Evolutionary conservation across 495 filamentous ascomycete species (phyloP).

Genomic region (Xylaria bambusicola): DNA sequence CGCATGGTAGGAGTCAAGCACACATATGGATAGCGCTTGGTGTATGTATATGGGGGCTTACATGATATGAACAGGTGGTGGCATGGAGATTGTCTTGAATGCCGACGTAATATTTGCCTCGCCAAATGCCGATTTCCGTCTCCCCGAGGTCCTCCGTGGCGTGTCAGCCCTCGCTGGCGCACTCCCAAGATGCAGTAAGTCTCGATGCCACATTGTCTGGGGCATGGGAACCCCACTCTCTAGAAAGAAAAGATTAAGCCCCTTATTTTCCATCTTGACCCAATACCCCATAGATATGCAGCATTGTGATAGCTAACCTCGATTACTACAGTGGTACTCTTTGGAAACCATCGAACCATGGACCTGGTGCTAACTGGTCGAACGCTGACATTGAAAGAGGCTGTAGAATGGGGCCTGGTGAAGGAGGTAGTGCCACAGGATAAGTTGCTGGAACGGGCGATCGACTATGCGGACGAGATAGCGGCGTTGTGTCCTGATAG

Average conservation of each 20-base stretch:
- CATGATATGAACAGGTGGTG: constrained; percentile 54
- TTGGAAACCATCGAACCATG: constrained; percentile 61
- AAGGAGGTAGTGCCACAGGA: constrained; percentile 54
- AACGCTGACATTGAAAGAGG: constrained; percentile 52
- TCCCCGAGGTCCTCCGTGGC: constrained; percentile 63
- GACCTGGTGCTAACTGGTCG: constrained; percentile 61
- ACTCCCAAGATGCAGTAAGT: constrained; percentile 51
- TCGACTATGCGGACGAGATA: constrained; percentile 44
- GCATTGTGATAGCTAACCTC: not conserved
- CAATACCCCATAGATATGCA: not conserved
- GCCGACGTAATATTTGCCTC: constrained; percentile 62
- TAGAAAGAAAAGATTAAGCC: no score
- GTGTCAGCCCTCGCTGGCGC: constrained; percentile 61
- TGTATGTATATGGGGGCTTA: not conserved
- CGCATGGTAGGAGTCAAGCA: constrained; percentile 10
- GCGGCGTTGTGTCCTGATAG: constrained; percentile 61
- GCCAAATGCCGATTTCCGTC: constrained; percentile 48
- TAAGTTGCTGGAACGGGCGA: constrained; percentile 37
- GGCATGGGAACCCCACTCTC: no score
- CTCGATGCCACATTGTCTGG: no score
- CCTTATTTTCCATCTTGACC: no score
- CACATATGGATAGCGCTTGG: constrained; percentile 9
- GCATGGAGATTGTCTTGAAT: constrained; percentile 62
- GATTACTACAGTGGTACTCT: constrained; percentile 32
- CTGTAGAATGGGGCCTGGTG: constrained; percentile 61